Evolutionary conservation across 2,329 filamentous ascomycete genomes (phyloP).

Genomic region (Atkinsonella hypoxylon): DNA sequence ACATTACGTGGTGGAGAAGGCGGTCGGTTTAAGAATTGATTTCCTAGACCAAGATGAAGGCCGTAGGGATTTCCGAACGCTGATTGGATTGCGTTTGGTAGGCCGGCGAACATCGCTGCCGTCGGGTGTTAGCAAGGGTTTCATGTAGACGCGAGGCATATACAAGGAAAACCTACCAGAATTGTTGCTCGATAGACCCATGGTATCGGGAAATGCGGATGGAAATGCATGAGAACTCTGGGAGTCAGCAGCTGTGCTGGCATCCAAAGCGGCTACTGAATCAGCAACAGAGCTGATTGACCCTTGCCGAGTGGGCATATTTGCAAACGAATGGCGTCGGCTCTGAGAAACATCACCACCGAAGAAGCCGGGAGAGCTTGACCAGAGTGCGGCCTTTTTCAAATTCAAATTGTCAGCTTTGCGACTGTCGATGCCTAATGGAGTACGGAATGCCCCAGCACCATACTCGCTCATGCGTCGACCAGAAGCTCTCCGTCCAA

Average conservation of each 20-base stretch:
- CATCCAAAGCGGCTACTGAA: conserved; percentile 33
- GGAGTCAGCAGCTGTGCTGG: conserved; percentile 27
- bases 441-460: conserved; percentile 31
- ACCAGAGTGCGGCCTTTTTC: conserved; percentile 58
- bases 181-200: conserved; percentile 24
- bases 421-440: conserved; percentile 44
- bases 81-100: conserved; percentile 16
- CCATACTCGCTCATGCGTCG: conserved; percentile 48
- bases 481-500: conserved; percentile 33
- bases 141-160: background rate
- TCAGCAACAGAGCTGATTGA: conserved; percentile 51
- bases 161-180: conserved; percentile 22
- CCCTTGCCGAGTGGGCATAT: conserved; percentile 50
- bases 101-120: conserved; percentile 15
- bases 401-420: conserved; percentile 46
- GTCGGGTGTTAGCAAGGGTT: background rate
- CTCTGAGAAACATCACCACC: conserved; percentile 57
- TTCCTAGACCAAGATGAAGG: conserved; percentile 33
- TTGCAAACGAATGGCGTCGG: conserved; percentile 69
- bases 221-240: conserved; percentile 31
- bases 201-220: conserved; percentile 26
- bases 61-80: conserved; percentile 29
- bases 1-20: conserved; percentile 50
- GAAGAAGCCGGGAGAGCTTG: conserved; percentile 56
- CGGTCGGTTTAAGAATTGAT: conserved; percentile 22